Conservation (phyloP, 106 monocot species). For the Dactylorhiza incarnata region DNA sequence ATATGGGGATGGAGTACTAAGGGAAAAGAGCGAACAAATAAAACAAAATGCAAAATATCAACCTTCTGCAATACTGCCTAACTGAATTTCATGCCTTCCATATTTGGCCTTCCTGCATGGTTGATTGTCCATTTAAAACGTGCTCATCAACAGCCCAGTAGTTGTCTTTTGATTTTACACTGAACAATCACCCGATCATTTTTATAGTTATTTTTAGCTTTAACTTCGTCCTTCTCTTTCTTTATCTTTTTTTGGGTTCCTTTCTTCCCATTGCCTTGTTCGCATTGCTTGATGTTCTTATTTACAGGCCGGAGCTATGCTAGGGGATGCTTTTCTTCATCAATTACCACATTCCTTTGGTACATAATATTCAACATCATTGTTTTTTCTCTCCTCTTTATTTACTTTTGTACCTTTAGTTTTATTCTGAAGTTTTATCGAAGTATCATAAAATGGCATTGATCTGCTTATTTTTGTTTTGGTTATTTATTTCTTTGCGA, state of each 20-base stretch:
- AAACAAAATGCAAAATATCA: no score
- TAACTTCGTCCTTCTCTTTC: background rate
- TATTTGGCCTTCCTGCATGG: background rate
- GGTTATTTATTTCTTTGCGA: no score
- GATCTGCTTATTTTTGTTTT: background rate
- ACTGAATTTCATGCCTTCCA: background rate
- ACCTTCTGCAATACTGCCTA: background rate
- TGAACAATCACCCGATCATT: background rate
- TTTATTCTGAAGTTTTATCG: background rate
- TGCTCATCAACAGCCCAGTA: background rate
- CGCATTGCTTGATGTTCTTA: background rate
- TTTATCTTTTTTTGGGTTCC: background rate
- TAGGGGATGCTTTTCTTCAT: slow-evolving; percentile 99
- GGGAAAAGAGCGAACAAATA: no score
- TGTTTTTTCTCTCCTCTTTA: background rate
- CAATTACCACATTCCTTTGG: slow-evolving; percentile 96
- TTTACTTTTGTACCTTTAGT: background rate
- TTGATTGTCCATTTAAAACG: background rate
- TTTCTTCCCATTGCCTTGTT: background rate
- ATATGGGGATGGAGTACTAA: no score
- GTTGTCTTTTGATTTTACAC: background rate
- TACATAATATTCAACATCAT: slow-evolving; percentile 14
- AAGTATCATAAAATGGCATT: background rate
- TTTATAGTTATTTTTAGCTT: background rate
- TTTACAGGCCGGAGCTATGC: slow-evolving; percentile 90